Percentiles rank a stretch among this genome's conserved stretches.
Conservation (phyloP, 352 stramenopile species). For the Phytophthora pini region DNA sequence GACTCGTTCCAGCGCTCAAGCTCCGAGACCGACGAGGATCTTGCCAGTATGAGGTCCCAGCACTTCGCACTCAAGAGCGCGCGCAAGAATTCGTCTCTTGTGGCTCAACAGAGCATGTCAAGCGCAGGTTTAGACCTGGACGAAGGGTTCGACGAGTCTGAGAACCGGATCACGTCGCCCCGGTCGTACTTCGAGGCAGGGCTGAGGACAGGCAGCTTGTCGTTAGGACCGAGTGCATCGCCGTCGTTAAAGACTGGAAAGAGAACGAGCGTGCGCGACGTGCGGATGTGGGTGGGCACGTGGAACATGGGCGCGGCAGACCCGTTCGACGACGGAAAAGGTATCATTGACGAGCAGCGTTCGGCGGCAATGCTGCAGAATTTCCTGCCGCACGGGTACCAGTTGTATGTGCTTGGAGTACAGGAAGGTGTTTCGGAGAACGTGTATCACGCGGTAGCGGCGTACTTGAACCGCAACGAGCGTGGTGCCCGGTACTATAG, state of each 20-base stretch:
- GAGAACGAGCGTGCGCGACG: constrained; percentile 51
- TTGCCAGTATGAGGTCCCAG: constrained; percentile 45
- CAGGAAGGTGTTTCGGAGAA: constrained; percentile 89
- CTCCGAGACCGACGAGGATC: constrained; percentile 44
- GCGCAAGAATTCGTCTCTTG: constrained; percentile 10
- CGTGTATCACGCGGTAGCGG: constrained; percentile 81
- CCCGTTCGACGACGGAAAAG: constrained; percentile 73
- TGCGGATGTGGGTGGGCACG: constrained; percentile 83
- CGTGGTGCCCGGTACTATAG: constrained; percentile 65
- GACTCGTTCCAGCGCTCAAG: constrained; percentile 54
- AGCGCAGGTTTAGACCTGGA: constrained; percentile 43
- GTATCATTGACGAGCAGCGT: constrained; percentile 79
- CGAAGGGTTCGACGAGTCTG: constrained; percentile 26
- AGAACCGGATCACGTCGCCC: constrained; percentile 57
- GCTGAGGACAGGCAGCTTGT: constrained; percentile 51
- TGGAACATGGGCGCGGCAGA: constrained; percentile 90
- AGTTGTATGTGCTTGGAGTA: constrained; percentile 87
- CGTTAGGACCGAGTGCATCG: constrained; percentile 30
- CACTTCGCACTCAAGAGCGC: constrained; percentile 42
- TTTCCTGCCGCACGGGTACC: constrained; percentile 81
- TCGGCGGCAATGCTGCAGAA: constrained; percentile 76
- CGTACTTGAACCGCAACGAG: constrained; percentile 81
- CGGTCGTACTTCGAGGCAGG: constrained; percentile 71
- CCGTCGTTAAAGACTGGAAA: constrained; percentile 33
- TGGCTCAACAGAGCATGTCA: constrained; percentile 32